Evolutionary conservation across 257 asterid species (phyloP).

Genomic region (Petunia axillaris): DNA sequence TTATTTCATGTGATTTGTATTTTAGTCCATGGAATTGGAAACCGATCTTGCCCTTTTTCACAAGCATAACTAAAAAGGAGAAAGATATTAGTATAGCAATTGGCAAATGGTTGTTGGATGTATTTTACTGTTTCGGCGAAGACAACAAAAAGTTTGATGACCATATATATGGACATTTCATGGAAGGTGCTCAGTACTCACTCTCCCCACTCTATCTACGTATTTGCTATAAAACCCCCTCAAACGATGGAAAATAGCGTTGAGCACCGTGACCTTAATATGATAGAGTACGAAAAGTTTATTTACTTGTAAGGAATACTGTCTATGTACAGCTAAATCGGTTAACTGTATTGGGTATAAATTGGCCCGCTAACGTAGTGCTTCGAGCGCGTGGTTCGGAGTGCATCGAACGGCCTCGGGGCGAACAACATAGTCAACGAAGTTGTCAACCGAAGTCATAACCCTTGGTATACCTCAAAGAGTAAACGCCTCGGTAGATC

Average conservation of each 20-base stretch:
- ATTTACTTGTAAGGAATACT: too few species aligned
- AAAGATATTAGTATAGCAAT: background rate
- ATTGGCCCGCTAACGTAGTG: too few species aligned
- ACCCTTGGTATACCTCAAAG: too few species aligned
- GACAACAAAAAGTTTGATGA: slow-evolving; percentile 21
- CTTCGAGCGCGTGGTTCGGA: too few species aligned
- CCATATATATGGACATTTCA: slow-evolving; percentile 20
- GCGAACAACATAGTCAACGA: too few species aligned
- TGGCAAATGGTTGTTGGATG: slow-evolving; percentile 31
- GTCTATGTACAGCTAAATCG: too few species aligned
- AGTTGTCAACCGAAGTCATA: too few species aligned
- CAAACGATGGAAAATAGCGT: background rate
- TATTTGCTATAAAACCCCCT: background rate
- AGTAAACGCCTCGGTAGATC: too few species aligned
- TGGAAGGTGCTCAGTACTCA: slow-evolving; percentile 15
- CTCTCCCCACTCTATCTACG: background rate
- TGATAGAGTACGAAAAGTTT: too few species aligned
- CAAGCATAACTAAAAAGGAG: background rate
- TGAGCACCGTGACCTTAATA: background rate
- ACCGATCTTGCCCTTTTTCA: background rate
- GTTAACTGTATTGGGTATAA: too few species aligned
- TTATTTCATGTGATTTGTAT: background rate
- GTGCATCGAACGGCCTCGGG: too few species aligned
- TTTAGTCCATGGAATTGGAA: background rate
- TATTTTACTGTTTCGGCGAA: slow-evolving; percentile 6